Evolutionary conservation across 805 yeast genomes (phyloP), one percentile per base, ranked within the genome.

Genomic region (Wickerhamomyces bisporus): DNA sequence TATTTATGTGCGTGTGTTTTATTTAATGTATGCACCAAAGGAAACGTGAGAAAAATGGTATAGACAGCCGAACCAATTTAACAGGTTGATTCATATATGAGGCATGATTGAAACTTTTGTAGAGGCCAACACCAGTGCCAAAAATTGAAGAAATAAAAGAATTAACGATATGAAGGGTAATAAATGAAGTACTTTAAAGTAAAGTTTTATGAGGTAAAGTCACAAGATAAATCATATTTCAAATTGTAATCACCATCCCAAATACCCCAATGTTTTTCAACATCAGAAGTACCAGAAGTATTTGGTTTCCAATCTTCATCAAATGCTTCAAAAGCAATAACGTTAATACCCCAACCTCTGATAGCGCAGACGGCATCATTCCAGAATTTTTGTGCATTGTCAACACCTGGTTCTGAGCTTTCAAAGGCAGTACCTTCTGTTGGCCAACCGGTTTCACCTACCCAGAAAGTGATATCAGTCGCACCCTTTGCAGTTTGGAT

Each of bases 381-480:
- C 95, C 93, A 91, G 78, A 74, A 91, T 50, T 65, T 62, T 54
- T 72, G 68, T 42, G 98, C 98, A 56, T 87, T 87, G 28, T 58
- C 70, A 40, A 77, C 73, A 53, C 80, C 61, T 55, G 97, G 96
- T 21, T 63, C 60, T 36, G 96, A 68, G 48, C 56, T 42, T 58
- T 78, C 87, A 54, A 65, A 88, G 58, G 68, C 64, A 43, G 86
- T 77, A 64, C 97, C 97, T 6, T 73, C 79, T 25, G 95, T 75
- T 61, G 96, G 95, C 95, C 96, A 88, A 53, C 97, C 96, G 48
- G 97, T 88, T 72, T 89, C 96, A 64, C 97, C 96, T 55, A 88
- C 93, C 88, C 91, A 89, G 73, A 89, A 87, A 41, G 79, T 73
- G 54, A 91, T 75, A 65, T 87, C 89, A 42, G 91, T 81, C 43